Evolutionary conservation across 1,284 basidiomycete genomes (phyloP), one percentile per base, ranked within the genome.

Genomic region (Ceratobasidium sp.): DNA sequence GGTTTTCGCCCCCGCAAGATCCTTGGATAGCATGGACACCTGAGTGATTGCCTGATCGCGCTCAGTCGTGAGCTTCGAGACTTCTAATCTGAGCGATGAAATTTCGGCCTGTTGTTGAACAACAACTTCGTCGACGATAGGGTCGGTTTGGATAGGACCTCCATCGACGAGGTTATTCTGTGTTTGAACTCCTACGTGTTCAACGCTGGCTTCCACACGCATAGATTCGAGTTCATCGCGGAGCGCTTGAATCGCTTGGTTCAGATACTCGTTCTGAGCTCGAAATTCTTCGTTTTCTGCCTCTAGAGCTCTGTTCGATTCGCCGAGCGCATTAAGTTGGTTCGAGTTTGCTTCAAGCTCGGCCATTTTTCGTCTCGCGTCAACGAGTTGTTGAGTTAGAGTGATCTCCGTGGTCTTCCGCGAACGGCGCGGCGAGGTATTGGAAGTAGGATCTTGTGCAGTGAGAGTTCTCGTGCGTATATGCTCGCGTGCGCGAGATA

Each of bases 401-500:
- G 48, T 2, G 3, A 20, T 15, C 20, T 50, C 48, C 48, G 48
- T 13, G 5, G 48, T 15, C 20, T 50, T 50, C 48, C 48, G 48
- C 5, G 48, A 50, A 13, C 48, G 48, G 20, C 48, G 48, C 13
- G 48, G 13, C 3, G 33, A 2, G n/a, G 33, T 59, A 23, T 57
- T 28, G 54, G 13, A 2, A 15, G 56, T 38, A 23, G 56, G 48
- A 3, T 59, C 56, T 59, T 38, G 62, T 3, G 38, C 20, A 6
- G 28, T n/a, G 7, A 64, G 40, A 13, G 62, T 38, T 20, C 23
- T 64, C 6, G 33, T 7, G 6, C 40, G 62, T 4, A 64, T 64
- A 42, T 64, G 62, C 28, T 44, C 38, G 62, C 28, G 62, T 28
- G 62, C 62, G 28, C 38, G 62, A 4, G 28, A 28, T 26, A 64